These are phyloP conservation scores for Xerocomellus dryophilus DNA, from an alignment of 768 basidiomycete genomes.

Conservation along the genomic window DNA sequence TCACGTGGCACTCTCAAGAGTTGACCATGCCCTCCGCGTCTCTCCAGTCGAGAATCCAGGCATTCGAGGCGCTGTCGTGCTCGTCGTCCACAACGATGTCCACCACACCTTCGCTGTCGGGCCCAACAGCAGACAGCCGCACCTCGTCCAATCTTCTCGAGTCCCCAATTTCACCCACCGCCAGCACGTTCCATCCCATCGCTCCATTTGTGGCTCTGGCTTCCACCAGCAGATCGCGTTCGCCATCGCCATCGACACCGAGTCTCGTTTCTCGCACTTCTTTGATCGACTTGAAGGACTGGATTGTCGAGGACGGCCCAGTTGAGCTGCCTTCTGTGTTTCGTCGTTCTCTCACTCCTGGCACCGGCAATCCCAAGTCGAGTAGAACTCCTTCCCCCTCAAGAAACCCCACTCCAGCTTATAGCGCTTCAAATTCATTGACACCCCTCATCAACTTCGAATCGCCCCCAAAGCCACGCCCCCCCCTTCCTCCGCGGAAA, in stretches of 20 bases:
- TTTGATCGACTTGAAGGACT: constrained; percentile 69
- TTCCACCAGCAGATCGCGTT: constrained; percentile 28
- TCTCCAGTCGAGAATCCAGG: constrained; percentile 57
- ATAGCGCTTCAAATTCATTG: constrained; percentile 11
- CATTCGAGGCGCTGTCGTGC: constrained; percentile 56
- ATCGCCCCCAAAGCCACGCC: constrained; percentile 46
- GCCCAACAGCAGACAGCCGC: neutral
- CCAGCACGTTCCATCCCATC: constrained; percentile 43
- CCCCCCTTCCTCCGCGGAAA: constrained; percentile 67
- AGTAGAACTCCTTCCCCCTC: constrained; percentile 26
- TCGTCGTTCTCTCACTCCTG: constrained; percentile 9
- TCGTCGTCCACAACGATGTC: constrained; percentile 23
- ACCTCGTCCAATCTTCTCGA: constrained; percentile 40
- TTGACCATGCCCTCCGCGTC: constrained; percentile 42
- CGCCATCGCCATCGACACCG: constrained; percentile 49
- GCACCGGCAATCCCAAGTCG: constrained; percentile 16
- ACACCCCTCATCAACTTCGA: constrained; percentile 57
- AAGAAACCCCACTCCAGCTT: constrained; percentile 5
- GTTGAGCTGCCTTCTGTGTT: constrained; percentile 18
- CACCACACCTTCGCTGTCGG: constrained; percentile 11
- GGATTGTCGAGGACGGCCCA: constrained; percentile 65
- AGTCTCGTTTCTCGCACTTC: constrained; percentile 48
- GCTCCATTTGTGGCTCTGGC: constrained; percentile 33
- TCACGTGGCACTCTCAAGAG: neutral
- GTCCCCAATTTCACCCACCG: constrained; percentile 47